These are phyloP conservation scores for Periconia sp. DNA, from an alignment of 2,329 filamentous ascomycete genomes.

Conservation along the genomic window DNA sequence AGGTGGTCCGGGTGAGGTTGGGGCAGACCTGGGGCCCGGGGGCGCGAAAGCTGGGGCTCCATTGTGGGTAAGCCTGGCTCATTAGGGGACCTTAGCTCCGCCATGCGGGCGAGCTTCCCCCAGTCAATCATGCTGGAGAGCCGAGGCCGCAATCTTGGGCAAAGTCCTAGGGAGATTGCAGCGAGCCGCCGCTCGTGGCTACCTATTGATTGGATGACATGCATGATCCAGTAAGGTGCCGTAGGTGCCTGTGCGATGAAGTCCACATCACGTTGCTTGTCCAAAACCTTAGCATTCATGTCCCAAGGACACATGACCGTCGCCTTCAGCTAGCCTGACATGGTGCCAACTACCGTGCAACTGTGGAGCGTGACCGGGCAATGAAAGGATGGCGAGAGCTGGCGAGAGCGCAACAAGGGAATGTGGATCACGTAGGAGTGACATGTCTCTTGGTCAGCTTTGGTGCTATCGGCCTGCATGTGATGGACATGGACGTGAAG, in stretches of 20 bases:
- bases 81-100: slow-evolving; percentile 16
- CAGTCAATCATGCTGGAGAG: slow-evolving; percentile 14
- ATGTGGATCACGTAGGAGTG: too few species aligned
- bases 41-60: slow-evolving; percentile 32
- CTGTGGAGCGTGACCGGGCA: not conserved
- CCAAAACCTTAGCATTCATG: slow-evolving; percentile 3
- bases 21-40: slow-evolving; percentile 26
- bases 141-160: slow-evolving; percentile 26
- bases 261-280: slow-evolving; percentile 22
- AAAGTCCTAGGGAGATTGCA: slow-evolving; percentile 23
- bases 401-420: too few species aligned
- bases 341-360: slow-evolving; percentile 1
- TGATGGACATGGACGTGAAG: too few species aligned
- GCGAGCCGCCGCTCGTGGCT: slow-evolving; percentile 7
- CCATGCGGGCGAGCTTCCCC: slow-evolving; percentile 25
- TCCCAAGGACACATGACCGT: slow-evolving; percentile 18
- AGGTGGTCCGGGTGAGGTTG: slow-evolving; percentile 32
- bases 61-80: slow-evolving; percentile 30
- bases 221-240: not conserved
- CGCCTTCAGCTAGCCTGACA: slow-evolving; percentile 13
- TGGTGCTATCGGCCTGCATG: too few species aligned
- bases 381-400: too few species aligned
- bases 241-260: not conserved
- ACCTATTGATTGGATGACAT: slow-evolving; percentile 17
- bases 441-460: too few species aligned